Conservation (phyloP, 2,329 filamentous ascomycete species). For the Neofusicoccum ribis region DNA sequence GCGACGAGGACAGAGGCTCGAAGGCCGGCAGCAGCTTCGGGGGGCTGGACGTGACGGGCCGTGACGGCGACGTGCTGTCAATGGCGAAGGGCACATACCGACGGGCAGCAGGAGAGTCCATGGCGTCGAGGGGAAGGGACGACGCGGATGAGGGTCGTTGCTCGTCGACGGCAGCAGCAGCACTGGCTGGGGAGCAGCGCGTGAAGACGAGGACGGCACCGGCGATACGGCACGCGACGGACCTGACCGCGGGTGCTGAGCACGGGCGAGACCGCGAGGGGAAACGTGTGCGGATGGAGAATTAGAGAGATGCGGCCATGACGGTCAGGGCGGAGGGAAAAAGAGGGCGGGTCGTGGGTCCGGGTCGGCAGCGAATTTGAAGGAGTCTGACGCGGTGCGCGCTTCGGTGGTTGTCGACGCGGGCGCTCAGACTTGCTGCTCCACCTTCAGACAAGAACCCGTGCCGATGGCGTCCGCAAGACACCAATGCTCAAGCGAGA, state of each 20-base stretch:
- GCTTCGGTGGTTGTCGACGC: conserved; percentile 17
- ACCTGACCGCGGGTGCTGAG: conserved; percentile 27
- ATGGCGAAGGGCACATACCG: conserved; percentile 29
- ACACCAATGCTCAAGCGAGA: background rate
- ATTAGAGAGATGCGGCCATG: conserved; percentile 16
- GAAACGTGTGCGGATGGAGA: conserved; percentile 23
- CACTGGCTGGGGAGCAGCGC: background rate
- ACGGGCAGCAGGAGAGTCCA: conserved; percentile 35
- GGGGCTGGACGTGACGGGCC: conserved; percentile 50
- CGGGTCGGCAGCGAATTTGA: conserved; percentile 38
- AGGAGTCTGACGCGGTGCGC: conserved; percentile 24
- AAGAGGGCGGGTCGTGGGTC: conserved; percentile 29
- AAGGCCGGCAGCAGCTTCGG: conserved; percentile 75
- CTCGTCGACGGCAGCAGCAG: conserved; percentile 24
- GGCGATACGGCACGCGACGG: conserved; percentile 20
- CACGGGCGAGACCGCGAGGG: conserved; percentile 25
- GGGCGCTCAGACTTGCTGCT: conserved; percentile 17
- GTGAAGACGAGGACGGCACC: background rate
- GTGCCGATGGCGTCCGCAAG: conserved; percentile 1
- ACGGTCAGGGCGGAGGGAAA: conserved; percentile 21
- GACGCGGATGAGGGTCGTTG: conserved; percentile 33
- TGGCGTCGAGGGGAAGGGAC: conserved; percentile 25
- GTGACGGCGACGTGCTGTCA: conserved; percentile 29
- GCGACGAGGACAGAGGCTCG: conserved; percentile 77
- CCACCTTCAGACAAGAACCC: conserved; percentile 13